Base-by-base conservation (phyloP, 768 basidiomycete species). In the Amanita rimosa region DNA sequence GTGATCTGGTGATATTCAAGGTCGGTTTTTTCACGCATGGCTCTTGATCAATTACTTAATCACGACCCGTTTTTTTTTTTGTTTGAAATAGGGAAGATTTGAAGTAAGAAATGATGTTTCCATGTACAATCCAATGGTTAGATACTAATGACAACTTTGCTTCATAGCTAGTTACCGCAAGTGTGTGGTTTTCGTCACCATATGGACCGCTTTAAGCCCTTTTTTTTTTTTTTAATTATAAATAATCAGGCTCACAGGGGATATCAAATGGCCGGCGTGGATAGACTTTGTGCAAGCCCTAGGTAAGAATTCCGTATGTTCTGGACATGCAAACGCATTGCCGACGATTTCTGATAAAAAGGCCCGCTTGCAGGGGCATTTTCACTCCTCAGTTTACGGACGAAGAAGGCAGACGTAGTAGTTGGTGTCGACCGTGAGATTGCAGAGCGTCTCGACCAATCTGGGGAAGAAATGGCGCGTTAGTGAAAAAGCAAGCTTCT, bases 361-460 rank as follows among this genome's bases (percentile, higher is more conserved):
- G 89, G 92, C 4, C 86, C 88, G 2, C 64, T 97, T 8, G 77
- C 79, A 0, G 85, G 87, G 1, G 67, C 81, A 7, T 87, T 95
- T 66, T 84, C 86, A 0, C 60, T 96, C 6, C 66, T 97, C 21
- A 90, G 88, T 58, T 66, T 97, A 51, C 76, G 95, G 14, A 98
- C 95, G 1, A 90, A 85, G 70, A 99, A 99, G 63, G 95, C 95
- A 0, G 93, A 97, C 59, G 92, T 96, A 2, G 85, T 83, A 5
- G 90, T 89, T 21, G 95, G 91, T 0, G 71, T 99, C 2, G 66
- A 74, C 1, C 70, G 79, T 55, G 83, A 81, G 0, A 65, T 79
- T 1, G 89, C 79, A 0, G 82, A 85, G 52, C 67, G 71, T 44
- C 65, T 94, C 3, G 85, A 92, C 57, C 63, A 64, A 26, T 74